Base-by-base conservation (phyloP, 2,329 filamentous ascomycete species). In the Decorospora gaudefroyi region DNA sequence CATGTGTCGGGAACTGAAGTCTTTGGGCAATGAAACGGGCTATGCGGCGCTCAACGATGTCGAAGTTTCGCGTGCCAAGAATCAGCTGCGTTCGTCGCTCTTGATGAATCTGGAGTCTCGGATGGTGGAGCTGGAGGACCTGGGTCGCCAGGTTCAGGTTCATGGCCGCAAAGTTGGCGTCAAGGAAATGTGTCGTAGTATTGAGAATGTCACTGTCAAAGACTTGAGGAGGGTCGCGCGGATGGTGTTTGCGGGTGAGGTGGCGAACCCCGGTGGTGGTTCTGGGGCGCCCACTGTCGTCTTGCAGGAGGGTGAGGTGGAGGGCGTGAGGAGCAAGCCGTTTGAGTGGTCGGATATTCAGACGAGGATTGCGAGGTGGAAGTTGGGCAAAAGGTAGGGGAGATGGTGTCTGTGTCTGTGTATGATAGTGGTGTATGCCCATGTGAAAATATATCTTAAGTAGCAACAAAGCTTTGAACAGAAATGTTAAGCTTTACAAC, bases 31-130 rank as follows among this genome's bases (percentile, higher is more conserved):
- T 17, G 86, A 91, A 41, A 81, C 78, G 0, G 90, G 91, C 18
- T 90, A 86, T 67, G 77, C 82, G 0, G 80, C 86, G 2, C 78
- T 99, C 7, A 83, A 86, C 57, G 74, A 83, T 2, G 79, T 77
- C 23, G 93, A 99, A 73, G 92, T 99, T 45, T 83, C 85, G 65
- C 85, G 93, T 35, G 93, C 93, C 12, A 99, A 99, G 81, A 99
- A 99, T 71, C 93, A 99, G 75, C 83, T 99, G 11, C 84, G 91
- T 28, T 91, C 86, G 10, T 88, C 84, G 44, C 78, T 99, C 27
- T 80, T 99, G 35, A 99, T 99, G 93, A 99, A 99, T 73, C 82
- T 99, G 18, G 93, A 99, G 75, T 90, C 85, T 58, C 82, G 93
- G 48, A 96, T 99, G 90, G 90, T 99, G 7, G 93, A 97, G 75